phyloP scores from a whole-genome alignment of 129 eudicot species.

The Chrysanthemum seticuspe region DNA sequence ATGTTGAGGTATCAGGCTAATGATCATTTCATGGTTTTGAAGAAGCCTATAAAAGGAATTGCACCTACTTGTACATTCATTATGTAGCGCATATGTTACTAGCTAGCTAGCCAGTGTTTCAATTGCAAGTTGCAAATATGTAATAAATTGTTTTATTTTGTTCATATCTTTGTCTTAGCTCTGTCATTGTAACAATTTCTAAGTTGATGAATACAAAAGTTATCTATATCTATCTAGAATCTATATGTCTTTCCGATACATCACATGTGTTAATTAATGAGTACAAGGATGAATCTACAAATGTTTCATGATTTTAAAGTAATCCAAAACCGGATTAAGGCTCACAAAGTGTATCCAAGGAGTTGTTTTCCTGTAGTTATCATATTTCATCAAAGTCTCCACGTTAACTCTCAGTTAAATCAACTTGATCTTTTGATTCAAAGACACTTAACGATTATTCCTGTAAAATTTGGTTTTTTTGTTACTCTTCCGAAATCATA shows the following conservation, averaged over 20 bases:
- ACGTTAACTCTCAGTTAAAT: too few relatives aligned
- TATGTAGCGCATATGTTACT: slow-evolving; percentile 11
- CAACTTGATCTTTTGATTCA: too few relatives aligned
- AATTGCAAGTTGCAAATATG: slow-evolving; percentile 10
- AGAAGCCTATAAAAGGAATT: background rate
- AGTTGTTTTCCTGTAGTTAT: background rate
- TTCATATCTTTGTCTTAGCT: background rate
- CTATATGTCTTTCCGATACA: background rate
- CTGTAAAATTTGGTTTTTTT: too few relatives aligned
- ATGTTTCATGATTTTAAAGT: background rate
- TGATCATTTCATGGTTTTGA: slow-evolving; percentile 2
- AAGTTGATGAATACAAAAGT: background rate
- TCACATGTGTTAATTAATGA: too few relatives aligned
- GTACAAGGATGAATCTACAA: too few relatives aligned
- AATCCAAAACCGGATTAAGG: background rate
- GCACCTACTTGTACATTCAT: slow-evolving; percentile 22
- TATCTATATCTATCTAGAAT: background rate
- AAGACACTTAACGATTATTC: too few relatives aligned
- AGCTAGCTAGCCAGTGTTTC: slow-evolving; percentile 28
- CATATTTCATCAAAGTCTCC: background rate
- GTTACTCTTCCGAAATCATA: too few relatives aligned
- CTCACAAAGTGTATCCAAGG: background rate
- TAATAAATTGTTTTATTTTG: slow-evolving; percentile 19
- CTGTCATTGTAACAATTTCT: background rate
- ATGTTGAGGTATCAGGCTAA: slow-evolving; percentile 35